These are phyloP conservation scores for Naematelia encephala DNA, from an alignment of 768 basidiomycete species.

Conservation along the genomic window DNA sequence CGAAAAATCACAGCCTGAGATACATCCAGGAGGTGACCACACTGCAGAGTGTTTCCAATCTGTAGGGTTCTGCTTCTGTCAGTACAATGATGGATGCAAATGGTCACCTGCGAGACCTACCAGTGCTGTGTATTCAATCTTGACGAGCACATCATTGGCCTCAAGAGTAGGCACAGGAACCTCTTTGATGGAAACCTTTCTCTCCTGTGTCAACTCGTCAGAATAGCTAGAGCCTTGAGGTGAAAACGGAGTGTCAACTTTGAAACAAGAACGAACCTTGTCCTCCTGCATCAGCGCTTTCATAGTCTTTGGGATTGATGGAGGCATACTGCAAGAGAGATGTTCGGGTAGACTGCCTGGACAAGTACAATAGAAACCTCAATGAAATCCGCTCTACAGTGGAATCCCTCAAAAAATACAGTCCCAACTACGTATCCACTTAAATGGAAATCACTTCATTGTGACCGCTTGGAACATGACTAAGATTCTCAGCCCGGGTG, in stretches of 20 bases:
- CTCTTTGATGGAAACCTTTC: neutral
- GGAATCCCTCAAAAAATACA: too few relatives aligned
- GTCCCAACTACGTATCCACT: too few relatives aligned
- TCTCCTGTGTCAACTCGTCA: neutral
- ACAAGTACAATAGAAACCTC: too few relatives aligned
- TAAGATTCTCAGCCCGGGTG: too few relatives aligned
- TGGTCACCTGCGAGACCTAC: constrained; percentile 13
- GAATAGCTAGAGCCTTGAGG: too few relatives aligned
- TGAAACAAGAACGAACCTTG: too few relatives aligned
- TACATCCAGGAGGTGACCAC: constrained; percentile 12
- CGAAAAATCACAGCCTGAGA: constrained; percentile 38
- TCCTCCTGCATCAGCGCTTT: constrained; percentile 26
- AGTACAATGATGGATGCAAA: neutral
- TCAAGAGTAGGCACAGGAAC: constrained; percentile 20
- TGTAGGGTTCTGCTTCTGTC: constrained; percentile 19
- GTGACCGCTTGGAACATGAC: too few relatives aligned
- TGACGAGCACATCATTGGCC: constrained; percentile 38
- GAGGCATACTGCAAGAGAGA: too few relatives aligned
- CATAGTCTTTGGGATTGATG: constrained; percentile 22
- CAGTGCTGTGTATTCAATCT: constrained; percentile 33
- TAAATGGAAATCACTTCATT: too few relatives aligned
- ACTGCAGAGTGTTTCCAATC: constrained; percentile 33
- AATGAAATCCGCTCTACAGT: too few relatives aligned
- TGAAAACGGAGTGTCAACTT: too few relatives aligned
- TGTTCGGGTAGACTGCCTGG: too few relatives aligned